A percentile compares a stretch with the other conserved stretches of the same genome.
These are phyloP conservation scores for Penicillium sclerotigenum DNA, from an alignment of 2,329 filamentous ascomycete species.

Conservation along the genomic window DNA sequence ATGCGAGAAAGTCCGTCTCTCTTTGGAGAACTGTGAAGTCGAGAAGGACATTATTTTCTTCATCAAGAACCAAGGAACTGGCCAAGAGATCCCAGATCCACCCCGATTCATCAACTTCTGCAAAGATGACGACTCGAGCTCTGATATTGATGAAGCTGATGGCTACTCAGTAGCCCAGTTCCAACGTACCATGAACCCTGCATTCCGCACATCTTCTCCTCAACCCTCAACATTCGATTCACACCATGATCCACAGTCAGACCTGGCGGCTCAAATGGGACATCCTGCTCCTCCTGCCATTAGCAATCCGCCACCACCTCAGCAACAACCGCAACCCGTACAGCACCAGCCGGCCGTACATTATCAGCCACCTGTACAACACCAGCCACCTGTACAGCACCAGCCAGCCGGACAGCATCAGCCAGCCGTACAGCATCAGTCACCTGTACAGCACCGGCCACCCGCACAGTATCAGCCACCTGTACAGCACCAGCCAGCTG, in stretches of 20 bases:
- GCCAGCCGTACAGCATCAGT: no score
- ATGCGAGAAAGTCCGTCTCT: slow-evolving; percentile 92
- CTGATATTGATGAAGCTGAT: slow-evolving; percentile 84
- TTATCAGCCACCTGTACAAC: neutral
- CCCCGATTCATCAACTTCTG: slow-evolving; percentile 99
- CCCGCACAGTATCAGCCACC: slow-evolving; percentile 45
- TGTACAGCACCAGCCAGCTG: slow-evolving; percentile 40
- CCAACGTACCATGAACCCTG: slow-evolving; percentile 89
- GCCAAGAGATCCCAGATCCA: slow-evolving; percentile 94
- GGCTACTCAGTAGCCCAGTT: slow-evolving; percentile 97
- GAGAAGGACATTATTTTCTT: slow-evolving; percentile 90
- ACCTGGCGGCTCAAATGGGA: slow-evolving; percentile 66
- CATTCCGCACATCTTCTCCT: slow-evolving; percentile 91
- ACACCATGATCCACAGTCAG: slow-evolving; percentile 79
- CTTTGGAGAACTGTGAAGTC: slow-evolving; percentile 92
- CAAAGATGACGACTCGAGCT: slow-evolving; percentile 77
- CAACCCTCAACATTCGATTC: slow-evolving; percentile 91
- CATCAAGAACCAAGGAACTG: slow-evolving; percentile 84
- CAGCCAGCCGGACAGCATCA: neutral
- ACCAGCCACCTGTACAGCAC: neutral
- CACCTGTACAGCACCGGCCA: no score
- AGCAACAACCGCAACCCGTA: slow-evolving; percentile 43
- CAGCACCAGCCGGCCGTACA: slow-evolving; percentile 42
- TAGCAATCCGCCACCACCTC: slow-evolving; percentile 48
- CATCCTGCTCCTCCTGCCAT: slow-evolving; percentile 52